Conservation (phyloP, 2,329 filamentous ascomycete genomes). For the Pestalotiopsis sp. region DNA sequence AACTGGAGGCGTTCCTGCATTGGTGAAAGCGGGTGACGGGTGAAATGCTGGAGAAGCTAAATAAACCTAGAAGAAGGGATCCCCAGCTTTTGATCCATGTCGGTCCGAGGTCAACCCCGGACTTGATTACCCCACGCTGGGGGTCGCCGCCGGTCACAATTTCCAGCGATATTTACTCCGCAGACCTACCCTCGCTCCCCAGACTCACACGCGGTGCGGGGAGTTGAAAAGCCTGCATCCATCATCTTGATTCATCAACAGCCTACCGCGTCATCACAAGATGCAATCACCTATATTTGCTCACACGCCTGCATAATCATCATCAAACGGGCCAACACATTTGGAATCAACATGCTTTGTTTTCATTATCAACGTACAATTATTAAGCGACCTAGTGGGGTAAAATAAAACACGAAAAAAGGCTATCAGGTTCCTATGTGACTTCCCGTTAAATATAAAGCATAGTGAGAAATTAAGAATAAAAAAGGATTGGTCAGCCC, state of each 20-base stretch:
- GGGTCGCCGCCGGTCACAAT: background rate
- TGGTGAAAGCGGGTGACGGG: background rate
- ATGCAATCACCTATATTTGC: too few species aligned
- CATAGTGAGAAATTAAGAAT: background rate
- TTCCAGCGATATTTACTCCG: background rate
- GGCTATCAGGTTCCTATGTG: background rate
- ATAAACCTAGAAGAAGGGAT: background rate
- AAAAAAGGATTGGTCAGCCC: background rate
- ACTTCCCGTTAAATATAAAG: background rate
- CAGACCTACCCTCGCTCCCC: background rate
- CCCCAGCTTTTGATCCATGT: background rate
- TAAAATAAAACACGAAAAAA: background rate
- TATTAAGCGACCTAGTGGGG: too few species aligned
- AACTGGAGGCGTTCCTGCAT: background rate
- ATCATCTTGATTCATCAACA: too few species aligned
- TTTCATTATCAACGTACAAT: too few species aligned
- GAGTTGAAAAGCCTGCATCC: too few species aligned
- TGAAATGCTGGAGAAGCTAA: too few species aligned
- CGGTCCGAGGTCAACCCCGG: too few species aligned
- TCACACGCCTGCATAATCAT: too few species aligned
- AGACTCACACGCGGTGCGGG: background rate
- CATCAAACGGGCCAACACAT: too few species aligned
- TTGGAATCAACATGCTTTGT: too few species aligned
- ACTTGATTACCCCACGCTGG: background rate
- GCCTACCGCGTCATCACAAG: too few species aligned